Base-by-base conservation (phyloP, 257 asterid genomes). In the Primulina tabacum region DNA sequence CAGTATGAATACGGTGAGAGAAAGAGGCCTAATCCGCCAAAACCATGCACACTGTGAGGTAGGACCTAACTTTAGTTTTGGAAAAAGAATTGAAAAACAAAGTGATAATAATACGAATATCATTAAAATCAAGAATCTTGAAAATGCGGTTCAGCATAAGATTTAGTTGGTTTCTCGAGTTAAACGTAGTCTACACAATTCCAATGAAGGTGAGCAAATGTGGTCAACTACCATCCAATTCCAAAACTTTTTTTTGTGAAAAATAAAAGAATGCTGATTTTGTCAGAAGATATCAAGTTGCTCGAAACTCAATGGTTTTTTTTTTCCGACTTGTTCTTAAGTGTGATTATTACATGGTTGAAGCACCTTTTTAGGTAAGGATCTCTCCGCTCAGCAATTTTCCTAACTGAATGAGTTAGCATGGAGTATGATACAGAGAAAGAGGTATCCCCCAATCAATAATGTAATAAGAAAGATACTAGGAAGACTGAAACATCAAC, bases 11-110 rank as follows among this genome's bases (percentile, higher is more conserved):
- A 32, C 47, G 32, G 74, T 70, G 76, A 63, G 75, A 63, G 76
- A n/a, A 56, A 24, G 68, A 65, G 29, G 86, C 81, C 88, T 82
- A 84, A 89, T 87, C 86, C 67, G 89, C 82, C 91, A 85, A 87
- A 85, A 72, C 78, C 84, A 75, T 78, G 85, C 85, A 81, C 76
- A 70, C 73, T 83, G 73, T 76, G 71, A 64, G 65, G 71, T 76
- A 68, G 85, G 76, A 29, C 83, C 77, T 75, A 40, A 52, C 61
- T 61, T 71, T 71, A 62, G 55, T 62, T 82, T 76, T 77, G 80
- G 70, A 37, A 72, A 71, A 78, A 50, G 77, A 71, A 65, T 72
- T 17, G 40, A 63, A 69, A 70, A 71, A 69, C 55, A 18, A 53
- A 69, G 74, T 73, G 38, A 29, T 56, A 70, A 21, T 32, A 34